Evolutionary conservation across 2,329 filamentous ascomycete species (phyloP).

Genomic region (Sporothrix inflata): DNA sequence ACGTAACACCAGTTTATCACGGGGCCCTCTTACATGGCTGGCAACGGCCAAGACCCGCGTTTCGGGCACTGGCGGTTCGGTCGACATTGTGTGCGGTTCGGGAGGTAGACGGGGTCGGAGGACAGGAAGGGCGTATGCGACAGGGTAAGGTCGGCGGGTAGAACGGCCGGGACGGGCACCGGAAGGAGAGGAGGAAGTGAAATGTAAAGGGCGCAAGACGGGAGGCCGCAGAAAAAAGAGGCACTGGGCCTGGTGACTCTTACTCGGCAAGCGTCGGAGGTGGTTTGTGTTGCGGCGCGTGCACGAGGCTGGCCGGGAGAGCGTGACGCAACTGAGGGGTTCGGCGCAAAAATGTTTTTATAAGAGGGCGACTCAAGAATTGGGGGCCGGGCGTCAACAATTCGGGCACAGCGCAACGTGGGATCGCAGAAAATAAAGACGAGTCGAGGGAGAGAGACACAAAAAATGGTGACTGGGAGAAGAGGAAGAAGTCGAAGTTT

Average conservation of each 20-base stretch:
- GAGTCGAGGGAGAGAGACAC: background rate
- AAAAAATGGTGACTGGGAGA: slow-evolving; percentile 5
- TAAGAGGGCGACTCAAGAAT: background rate
- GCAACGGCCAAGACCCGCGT: slow-evolving; percentile 81
- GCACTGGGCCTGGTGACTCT: background rate
- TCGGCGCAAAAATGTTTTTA: background rate
- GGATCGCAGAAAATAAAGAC: background rate
- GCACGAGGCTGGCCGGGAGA: slow-evolving; percentile 1
- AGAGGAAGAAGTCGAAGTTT: background rate
- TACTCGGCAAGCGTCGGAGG: background rate
- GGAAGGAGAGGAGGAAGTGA: background rate
- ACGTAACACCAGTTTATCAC: no score
- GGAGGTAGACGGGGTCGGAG: background rate
- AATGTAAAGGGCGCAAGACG: background rate
- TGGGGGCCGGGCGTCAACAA: background rate
- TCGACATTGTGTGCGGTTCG: slow-evolving; percentile 40
- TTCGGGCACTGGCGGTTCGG: slow-evolving; percentile 55
- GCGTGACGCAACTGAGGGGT: slow-evolving; percentile 17
- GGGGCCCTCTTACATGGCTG: slow-evolving; percentile 94
- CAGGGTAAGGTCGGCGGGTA: background rate
- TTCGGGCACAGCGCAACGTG: background rate
- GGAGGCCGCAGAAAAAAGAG: background rate
- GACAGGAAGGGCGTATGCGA: background rate
- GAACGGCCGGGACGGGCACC: background rate
- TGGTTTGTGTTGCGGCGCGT: background rate